Base-by-base conservation (phyloP, 2,329 filamentous ascomycete species). In the Verruconis gallopava region DNA sequence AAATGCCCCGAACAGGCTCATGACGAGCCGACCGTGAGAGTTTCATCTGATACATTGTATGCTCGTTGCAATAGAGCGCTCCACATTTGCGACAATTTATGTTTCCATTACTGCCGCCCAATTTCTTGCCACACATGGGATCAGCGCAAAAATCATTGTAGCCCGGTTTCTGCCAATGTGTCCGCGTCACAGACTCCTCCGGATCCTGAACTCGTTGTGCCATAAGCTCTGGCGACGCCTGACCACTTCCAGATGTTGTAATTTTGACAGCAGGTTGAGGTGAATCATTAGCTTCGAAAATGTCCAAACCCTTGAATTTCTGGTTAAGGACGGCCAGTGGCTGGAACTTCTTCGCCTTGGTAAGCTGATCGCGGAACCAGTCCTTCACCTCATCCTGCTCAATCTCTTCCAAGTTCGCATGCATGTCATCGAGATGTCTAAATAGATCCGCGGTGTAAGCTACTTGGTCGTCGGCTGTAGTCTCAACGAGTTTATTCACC, bases 41-140 rank as follows among this genome's bases (percentile, higher is more conserved):
- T 67, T 93, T 95, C 83, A 96, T 96, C 65, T 98, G 89, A 56
- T 96, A 98, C 88, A 98, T 94, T 40, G 91, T 96, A 59, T 98
- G 91, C 51, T 89, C 84, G 55, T 96, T 91, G 61, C 91, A 98
- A 57, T 96, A 98, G 32, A 98, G 65, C 51, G 81, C 80, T 4
- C 91, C 91, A 54, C 91, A 98, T 48, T 88, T 85, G 48, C 91
- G 74, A 61, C 91, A 98, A 59, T 98, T 95, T 53, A 98, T 35
- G 30, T 21, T 18, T 14, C 86, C 85, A 53, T 82, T 88, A 4
- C 82, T 72, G 2, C 81, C 72, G 1, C 85, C 86, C 4, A 98
- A 65, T 19, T 78, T 73, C 59, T 82, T 84, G 21, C 78, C 84
- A 52, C 91, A 98, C 15, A 79, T 70, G 1, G 88, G 89, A 52